These are phyloP conservation scores for Dissophora globulifera DNA, from an alignment of 192 early-diverging fungal genomes.

Conservation along the genomic window DNA sequence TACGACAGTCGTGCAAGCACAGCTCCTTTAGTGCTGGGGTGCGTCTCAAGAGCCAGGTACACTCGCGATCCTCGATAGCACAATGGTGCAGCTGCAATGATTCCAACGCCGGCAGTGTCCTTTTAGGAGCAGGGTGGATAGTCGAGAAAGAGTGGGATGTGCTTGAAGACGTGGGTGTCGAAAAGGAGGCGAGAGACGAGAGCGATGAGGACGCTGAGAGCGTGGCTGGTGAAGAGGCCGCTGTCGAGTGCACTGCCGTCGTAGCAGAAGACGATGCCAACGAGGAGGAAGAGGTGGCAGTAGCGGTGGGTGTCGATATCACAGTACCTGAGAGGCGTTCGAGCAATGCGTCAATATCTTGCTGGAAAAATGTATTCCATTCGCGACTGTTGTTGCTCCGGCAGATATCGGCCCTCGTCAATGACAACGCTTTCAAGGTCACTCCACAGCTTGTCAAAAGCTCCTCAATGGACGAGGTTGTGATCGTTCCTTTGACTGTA, in stretches of 20 bases:
- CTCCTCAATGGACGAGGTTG: conserved; percentile 26
- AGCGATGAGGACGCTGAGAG: conserved; percentile 8
- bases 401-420: conserved; percentile 28
- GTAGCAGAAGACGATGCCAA: neutral
- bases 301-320: neutral
- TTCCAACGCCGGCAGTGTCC: conserved; percentile 13
- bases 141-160: neutral
- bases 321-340: conserved; percentile 9
- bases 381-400: conserved; percentile 17
- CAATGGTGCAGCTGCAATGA: conserved; percentile 25
- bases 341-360: conserved; percentile 23
- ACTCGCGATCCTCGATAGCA: conserved; percentile 26
- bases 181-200: conserved; percentile 11
- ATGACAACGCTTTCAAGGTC: conserved; percentile 16
- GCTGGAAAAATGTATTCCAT: neutral
- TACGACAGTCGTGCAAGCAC: conserved; percentile 24
- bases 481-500: conserved; percentile 15
- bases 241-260: neutral
- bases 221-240: neutral
- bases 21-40: conserved; percentile 23
- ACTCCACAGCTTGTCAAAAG: conserved; percentile 28
- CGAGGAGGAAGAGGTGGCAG: too few relatives aligned
- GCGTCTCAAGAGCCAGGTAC: conserved; percentile 12
- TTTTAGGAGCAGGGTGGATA: neutral
- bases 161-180: conserved; percentile 4